These are phyloP conservation scores for Leonotis leonurus DNA, from an alignment of 257 asterid genomes.

Conservation along the genomic window DNA sequence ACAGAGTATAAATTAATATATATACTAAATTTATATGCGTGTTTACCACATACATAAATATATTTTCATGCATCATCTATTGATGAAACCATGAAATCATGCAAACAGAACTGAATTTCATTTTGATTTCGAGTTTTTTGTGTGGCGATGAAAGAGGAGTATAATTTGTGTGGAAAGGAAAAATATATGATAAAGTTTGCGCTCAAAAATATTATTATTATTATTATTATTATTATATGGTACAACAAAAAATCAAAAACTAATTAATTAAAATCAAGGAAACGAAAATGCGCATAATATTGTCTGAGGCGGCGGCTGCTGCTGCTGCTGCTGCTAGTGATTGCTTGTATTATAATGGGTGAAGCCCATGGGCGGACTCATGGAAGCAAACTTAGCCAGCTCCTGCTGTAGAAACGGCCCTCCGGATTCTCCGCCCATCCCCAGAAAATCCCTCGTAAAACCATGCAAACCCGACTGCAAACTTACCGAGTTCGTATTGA, in stretches of 20 bases:
- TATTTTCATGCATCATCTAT: too few species aligned
- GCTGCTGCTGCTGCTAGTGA: conserved; percentile 40
- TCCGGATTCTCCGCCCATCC: conserved; percentile 50
- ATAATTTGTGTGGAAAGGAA: conserved; percentile 15
- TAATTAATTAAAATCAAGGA: background rate
- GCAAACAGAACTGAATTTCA: too few species aligned
- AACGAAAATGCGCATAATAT: background rate
- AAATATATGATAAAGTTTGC: conserved; percentile 21
- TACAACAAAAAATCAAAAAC: conserved; percentile 5
- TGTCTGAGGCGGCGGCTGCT: too few species aligned
- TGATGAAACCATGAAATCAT: too few species aligned
- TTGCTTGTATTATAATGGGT: conserved; percentile 51
- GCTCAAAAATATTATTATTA: conserved; percentile 4
- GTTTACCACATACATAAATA: too few species aligned
- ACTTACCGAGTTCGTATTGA: conserved; percentile 18
- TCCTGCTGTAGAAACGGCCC: conserved; percentile 61
- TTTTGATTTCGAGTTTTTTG: background rate
- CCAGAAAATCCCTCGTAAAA: conserved; percentile 83
- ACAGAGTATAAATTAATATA: too few species aligned
- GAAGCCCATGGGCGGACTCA: conserved; percentile 74
- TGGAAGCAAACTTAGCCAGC: conserved; percentile 63
- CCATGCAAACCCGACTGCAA: conserved; percentile 37
- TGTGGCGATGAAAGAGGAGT: background rate
- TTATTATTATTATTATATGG: conserved; percentile 33
- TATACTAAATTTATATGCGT: too few species aligned